Evolutionary conservation across 441 rosid species (phyloP).

Genomic region (Erodium trifolium): DNA sequence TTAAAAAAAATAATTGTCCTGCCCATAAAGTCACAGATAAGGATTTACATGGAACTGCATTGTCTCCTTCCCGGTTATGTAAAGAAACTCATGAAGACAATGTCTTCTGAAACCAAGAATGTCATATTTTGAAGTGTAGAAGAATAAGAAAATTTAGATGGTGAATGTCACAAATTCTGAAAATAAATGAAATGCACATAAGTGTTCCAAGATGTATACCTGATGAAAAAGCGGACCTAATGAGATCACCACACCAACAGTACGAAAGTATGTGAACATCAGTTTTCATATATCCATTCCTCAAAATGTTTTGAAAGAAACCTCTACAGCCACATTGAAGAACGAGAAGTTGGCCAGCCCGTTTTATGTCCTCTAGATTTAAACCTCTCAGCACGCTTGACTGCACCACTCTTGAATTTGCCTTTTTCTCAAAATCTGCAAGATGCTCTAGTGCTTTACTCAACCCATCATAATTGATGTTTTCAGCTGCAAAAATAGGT

Average conservation of each 20-base stretch:
- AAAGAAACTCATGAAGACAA: too few species aligned
- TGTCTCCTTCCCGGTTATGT: too few species aligned
- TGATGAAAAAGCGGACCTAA: conserved; percentile 63
- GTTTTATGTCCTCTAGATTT: conserved; percentile 70
- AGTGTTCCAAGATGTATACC: conserved; percentile 29
- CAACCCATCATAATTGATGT: conserved; percentile 57
- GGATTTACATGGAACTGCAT: too few species aligned
- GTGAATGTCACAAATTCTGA: not conserved
- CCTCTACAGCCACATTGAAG: conserved; percentile 74
- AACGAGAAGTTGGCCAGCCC: conserved; percentile 62
- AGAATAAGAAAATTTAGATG: too few species aligned
- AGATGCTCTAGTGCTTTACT: conserved; percentile 58
- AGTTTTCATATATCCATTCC: conserved; percentile 42
- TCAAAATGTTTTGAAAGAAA: conserved; percentile 53
- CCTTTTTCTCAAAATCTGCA: conserved; percentile 61
- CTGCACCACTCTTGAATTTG: conserved; percentile 70
- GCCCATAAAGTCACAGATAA: too few species aligned
- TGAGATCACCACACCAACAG: conserved; percentile 94
- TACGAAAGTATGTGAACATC: conserved; percentile 65
- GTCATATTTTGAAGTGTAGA: too few species aligned
- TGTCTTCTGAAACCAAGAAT: too few species aligned
- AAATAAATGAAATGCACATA: not conserved
- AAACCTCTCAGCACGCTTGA: conserved; percentile 77
- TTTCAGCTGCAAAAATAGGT: conserved; percentile 37
- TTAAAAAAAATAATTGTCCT: too few species aligned